Conservation (phyloP, 2,329 filamentous ascomycete species). For the Aureobasidium sp. region DNA sequence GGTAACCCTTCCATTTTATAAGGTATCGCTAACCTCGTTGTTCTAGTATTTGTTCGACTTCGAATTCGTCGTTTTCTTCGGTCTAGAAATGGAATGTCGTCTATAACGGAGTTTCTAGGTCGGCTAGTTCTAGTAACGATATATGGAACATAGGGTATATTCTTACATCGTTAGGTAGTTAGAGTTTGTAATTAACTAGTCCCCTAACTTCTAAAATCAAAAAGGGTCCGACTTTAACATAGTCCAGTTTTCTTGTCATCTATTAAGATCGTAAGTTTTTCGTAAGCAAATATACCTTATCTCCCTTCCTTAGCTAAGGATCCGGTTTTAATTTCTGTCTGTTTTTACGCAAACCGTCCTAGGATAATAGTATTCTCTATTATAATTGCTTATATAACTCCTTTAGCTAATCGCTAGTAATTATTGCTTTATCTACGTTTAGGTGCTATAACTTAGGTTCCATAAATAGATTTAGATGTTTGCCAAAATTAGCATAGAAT, state of each 20-base stretch:
- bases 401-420: conserved; percentile 2
- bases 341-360: not conserved
- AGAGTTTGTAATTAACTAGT: conserved; percentile 7
- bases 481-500: conserved; percentile 19
- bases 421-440: conserved; percentile 1
- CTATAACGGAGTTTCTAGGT: conserved; percentile 3
- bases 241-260: conserved; percentile 16
- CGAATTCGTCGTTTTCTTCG: not conserved
- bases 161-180: conserved; percentile 1
- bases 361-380: conserved; percentile 7
- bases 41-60: conserved; percentile 4
- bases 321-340: conserved; percentile 4
- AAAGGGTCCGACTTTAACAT: conserved; percentile 16
- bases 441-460: not conserved
- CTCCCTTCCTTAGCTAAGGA: conserved; percentile 15
- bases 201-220: conserved; percentile 12
- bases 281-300: conserved; percentile 17
- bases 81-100: conserved; percentile 6
- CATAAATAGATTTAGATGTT: conserved; percentile 5
- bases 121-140: not conserved
- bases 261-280: conserved; percentile 14
- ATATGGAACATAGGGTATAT: not conserved
- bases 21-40: conserved; percentile 3
- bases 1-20: conserved; percentile 6
- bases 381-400: conserved; percentile 1